phyloP scores from a whole-genome alignment of 345 rosid species.

The Luvunga scandens region DNA sequence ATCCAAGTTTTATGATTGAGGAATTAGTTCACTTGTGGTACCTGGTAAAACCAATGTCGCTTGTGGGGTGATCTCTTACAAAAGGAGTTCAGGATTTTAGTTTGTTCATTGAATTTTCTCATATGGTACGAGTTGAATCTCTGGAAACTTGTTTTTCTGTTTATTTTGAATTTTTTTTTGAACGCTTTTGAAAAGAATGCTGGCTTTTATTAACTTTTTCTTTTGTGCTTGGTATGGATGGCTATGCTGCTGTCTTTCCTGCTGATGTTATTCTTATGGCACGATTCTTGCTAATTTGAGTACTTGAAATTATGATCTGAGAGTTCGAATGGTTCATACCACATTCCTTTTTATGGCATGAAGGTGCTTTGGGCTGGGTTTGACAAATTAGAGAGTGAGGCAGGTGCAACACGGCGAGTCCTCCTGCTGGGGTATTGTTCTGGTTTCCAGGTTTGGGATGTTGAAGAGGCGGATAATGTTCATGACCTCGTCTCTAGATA shows the following conservation, averaged over 20 bases:
- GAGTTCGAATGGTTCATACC: conserved; percentile 4
- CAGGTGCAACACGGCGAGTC: conserved; percentile 47
- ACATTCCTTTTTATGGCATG: conserved; percentile 11
- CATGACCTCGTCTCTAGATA: conserved; percentile 65
- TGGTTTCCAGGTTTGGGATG: conserved; percentile 98
- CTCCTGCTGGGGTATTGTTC: conserved; percentile 77
- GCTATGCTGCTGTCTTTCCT: neutral
- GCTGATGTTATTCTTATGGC: neutral
- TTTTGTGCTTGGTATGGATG: neutral
- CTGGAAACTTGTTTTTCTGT: neutral
- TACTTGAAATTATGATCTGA: neutral
- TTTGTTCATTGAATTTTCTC: neutral
- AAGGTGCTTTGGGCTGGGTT: conserved; percentile 96
- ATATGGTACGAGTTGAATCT: neutral
- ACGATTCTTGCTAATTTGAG: neutral
- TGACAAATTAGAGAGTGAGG: conserved; percentile 74
- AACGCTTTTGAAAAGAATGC: neutral
- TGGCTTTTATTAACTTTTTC: neutral
- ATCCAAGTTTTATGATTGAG: neutral
- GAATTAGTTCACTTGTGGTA: neutral
- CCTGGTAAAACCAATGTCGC: neutral
- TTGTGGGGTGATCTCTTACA: neutral
- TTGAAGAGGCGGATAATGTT: conserved; percentile 82
- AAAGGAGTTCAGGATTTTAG: neutral
- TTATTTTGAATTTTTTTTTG: neutral